phyloP scores from a whole-genome alignment of 768 basidiomycete genomes.

The Stropharia rugosoannulata region DNA sequence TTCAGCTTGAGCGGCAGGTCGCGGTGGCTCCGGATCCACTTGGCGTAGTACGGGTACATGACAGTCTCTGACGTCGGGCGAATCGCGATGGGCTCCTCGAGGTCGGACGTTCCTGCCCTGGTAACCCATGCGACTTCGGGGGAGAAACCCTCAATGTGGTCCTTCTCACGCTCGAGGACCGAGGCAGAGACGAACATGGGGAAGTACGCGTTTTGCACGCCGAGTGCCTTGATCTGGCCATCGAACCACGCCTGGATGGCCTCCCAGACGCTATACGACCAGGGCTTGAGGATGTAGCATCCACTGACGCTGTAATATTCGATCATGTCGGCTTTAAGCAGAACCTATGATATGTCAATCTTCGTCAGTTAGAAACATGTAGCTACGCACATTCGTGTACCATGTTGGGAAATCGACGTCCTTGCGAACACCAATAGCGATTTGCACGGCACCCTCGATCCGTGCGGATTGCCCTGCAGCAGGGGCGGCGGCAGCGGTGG shows the following conservation, averaged over 20 bases:
- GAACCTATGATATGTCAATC: constrained; percentile 55
- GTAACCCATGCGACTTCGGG: constrained; percentile 99
- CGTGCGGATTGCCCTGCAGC: constrained; percentile 52
- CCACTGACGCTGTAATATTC: constrained; percentile 99
- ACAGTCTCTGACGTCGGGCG: constrained; percentile 98
- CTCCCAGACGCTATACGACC: constrained; percentile 98
- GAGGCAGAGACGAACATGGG: constrained; percentile 97
- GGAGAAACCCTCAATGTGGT: constrained; percentile 98
- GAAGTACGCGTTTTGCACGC: constrained; percentile 97
- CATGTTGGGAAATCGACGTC: constrained; percentile 92
- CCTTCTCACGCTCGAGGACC: constrained; percentile 94
- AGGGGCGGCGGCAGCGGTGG: constrained; percentile 38
- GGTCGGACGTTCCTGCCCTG: constrained; percentile 86
- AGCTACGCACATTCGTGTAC: constrained; percentile 79
- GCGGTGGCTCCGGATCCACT: constrained; percentile 97
- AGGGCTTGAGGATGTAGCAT: constrained; percentile 97
- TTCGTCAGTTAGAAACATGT: neutral
- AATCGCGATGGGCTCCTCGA: constrained; percentile 97
- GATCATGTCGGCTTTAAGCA: constrained; percentile 97
- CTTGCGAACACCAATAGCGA: constrained; percentile 94
- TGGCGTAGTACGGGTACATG: constrained; percentile 99
- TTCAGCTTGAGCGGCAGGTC: constrained; percentile 97
- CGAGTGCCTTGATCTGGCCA: constrained; percentile 85
- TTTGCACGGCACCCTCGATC: constrained; percentile 86
- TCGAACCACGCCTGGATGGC: constrained; percentile 98